Evolutionary conservation across 805 yeast genomes (phyloP).

Genomic region (Cyberlindnera xishuangbannaensis): DNA sequence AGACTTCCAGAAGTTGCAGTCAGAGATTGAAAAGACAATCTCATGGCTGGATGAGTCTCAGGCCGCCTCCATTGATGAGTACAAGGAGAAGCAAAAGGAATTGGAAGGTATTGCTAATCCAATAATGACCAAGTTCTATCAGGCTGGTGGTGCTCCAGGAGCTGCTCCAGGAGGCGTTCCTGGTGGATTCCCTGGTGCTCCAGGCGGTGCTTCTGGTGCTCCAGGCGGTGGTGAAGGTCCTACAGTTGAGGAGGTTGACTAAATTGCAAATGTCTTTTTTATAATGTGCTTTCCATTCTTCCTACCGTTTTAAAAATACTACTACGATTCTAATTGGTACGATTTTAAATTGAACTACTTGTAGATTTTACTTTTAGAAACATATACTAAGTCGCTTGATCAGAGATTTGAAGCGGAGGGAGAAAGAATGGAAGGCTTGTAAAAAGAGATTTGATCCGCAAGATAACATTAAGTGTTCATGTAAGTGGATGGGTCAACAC

Average conservation of each 20-base stretch:
- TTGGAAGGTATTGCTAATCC: conserved; percentile 96
- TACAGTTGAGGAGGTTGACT: conserved; percentile 81
- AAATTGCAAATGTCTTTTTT: too few species aligned
- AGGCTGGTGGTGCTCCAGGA: conserved; percentile 82
- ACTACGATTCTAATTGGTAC: too few species aligned
- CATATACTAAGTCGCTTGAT: too few species aligned
- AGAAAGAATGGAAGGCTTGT: too few species aligned
- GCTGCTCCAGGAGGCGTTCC: conserved; percentile 59
- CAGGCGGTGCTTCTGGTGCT: conserved; percentile 44
- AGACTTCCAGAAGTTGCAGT: conserved; percentile 68
- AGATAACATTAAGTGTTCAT: conserved; percentile 97
- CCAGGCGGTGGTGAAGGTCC: conserved; percentile 42
- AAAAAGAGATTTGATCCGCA: too few species aligned
- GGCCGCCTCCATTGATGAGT: conserved; percentile 91
- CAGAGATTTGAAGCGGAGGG: too few species aligned
- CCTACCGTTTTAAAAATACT: too few species aligned
- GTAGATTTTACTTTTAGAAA: too few species aligned
- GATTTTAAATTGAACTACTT: too few species aligned
- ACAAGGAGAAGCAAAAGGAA: conserved; percentile 90
- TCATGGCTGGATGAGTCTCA: conserved; percentile 91
- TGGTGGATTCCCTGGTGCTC: conserved; percentile 48
- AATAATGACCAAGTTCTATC: conserved; percentile 94
- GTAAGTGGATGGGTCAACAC: conserved; percentile 95
- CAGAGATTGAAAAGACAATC: conserved; percentile 81
- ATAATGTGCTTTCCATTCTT: too few species aligned